Conservation (phyloP, 2,329 filamentous ascomycete genomes). For the Dryadomyces quercivorus region DNA sequence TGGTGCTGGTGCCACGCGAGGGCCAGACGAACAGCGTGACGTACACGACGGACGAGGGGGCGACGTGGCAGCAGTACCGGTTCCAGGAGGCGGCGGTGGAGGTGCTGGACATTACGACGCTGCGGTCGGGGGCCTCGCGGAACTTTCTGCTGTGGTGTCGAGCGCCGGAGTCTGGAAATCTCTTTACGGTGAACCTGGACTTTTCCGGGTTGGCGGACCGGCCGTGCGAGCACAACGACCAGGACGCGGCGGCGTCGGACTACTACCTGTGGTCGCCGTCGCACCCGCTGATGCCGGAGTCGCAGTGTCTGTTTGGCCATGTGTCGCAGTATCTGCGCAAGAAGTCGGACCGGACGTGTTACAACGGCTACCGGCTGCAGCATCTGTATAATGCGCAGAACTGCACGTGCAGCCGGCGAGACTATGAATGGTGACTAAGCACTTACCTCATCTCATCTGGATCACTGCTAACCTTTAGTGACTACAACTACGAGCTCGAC, state of each 20-base stretch:
- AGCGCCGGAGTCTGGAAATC: conserved; percentile 31
- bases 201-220: conserved; percentile 70
- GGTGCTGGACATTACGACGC: conserved; percentile 72
- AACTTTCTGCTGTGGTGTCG: conserved; percentile 88
- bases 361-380: conserved; percentile 62
- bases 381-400: conserved; percentile 62
- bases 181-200: conserved; percentile 74
- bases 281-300: conserved; percentile 58
- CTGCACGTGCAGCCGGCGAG: conserved; percentile 71
- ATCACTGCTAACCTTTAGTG: conserved; percentile 42
- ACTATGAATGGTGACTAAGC: conserved; percentile 83
- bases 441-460: too few relatives aligned
- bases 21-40: conserved; percentile 47
- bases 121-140: conserved; percentile 77
- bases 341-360: conserved; percentile 66
- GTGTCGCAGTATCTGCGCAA: conserved; percentile 84
- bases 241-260: conserved; percentile 42
- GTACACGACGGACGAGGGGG: conserved; percentile 53
- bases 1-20: conserved; percentile 70
- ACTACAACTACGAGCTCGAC: conserved; percentile 84
- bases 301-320: conserved; percentile 88
- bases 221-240: conserved; percentile 58
- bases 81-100: conserved; percentile 60
- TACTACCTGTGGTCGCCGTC: conserved; percentile 81
- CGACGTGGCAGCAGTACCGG: conserved; percentile 61